Evolutionary conservation across 75 land plant species (phyloP).

Genomic region (Chamaecyparis obtusa): DNA sequence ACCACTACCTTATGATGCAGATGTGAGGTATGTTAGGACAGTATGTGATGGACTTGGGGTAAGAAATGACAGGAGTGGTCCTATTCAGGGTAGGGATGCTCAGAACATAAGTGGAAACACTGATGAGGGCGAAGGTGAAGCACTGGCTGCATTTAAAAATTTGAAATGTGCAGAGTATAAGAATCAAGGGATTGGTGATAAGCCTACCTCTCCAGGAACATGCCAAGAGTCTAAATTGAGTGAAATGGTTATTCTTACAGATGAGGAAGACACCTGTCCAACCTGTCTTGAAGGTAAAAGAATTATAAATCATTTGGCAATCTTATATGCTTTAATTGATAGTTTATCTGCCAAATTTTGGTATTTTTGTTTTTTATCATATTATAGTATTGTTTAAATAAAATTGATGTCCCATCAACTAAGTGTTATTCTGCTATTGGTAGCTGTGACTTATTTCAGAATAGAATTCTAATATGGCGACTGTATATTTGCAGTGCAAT

Average conservation of each 20-base stretch:
- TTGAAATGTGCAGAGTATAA: constrained; percentile 12
- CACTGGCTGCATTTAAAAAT: constrained; percentile 12
- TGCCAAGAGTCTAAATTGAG: constrained; percentile 4
- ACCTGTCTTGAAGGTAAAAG: constrained; percentile 47
- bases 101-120: background rate
- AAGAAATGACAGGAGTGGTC: constrained; percentile 30
- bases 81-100: constrained; percentile 8
- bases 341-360: background rate
- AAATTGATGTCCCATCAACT: background rate
- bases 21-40: constrained; percentile 20
- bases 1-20: constrained; percentile 58
- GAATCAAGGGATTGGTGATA: background rate
- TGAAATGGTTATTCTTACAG: constrained; percentile 1
- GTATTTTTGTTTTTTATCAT: background rate
- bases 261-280: constrained; percentile 47
- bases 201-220: background rate
- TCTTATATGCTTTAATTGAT: background rate
- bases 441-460: too few relatives aligned
- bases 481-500: background rate
- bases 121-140: constrained; percentile 9
- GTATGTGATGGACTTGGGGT: constrained; percentile 18
- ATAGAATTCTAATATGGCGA: too few relatives aligned
- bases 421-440: background rate
- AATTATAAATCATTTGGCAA: background rate
- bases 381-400: background rate